phyloP scores from a whole-genome alignment of 2,329 filamentous ascomycete genomes.

The Monosporascus sp. region DNA sequence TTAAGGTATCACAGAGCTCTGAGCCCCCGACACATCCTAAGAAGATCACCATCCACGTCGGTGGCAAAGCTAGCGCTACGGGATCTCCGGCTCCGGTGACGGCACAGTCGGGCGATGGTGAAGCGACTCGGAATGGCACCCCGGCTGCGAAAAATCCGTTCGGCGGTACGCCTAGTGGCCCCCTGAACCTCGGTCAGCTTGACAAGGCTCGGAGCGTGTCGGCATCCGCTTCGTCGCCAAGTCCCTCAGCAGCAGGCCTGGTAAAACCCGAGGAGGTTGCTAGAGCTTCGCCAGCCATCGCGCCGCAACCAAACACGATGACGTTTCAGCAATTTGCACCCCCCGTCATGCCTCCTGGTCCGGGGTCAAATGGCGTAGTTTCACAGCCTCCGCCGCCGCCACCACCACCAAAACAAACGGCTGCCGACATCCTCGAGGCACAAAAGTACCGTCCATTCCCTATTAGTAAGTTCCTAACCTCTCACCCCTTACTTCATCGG shows the following conservation, averaged over 20 bases:
- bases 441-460: conserved; percentile 24
- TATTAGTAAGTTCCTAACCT: conserved; percentile 20
- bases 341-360: conserved; percentile 12
- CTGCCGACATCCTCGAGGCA: conserved; percentile 26
- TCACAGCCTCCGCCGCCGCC: conserved; percentile 14
- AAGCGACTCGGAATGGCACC: conserved; percentile 24
- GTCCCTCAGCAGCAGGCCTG: conserved; percentile 31
- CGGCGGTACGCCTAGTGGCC: conserved; percentile 12
- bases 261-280: conserved; percentile 31
- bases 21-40: conserved; percentile 44
- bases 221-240: conserved; percentile 38
- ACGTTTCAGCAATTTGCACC: conserved; percentile 23
- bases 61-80: conserved; percentile 49
- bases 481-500: background rate
- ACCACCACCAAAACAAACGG: conserved; percentile 19
- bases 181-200: conserved; percentile 19
- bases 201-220: conserved; percentile 38
- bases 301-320: conserved; percentile 22
- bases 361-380: conserved; percentile 12
- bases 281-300: conserved; percentile 27
- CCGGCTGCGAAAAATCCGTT: conserved; percentile 23
- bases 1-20: conserved; percentile 56
- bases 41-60: conserved; percentile 69
- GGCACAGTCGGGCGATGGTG: conserved; percentile 29
- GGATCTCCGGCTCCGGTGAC: conserved; percentile 44